Base-by-base conservation (phyloP, 2,329 filamentous ascomycete genomes). In the Ascochyta pisi region DNA sequence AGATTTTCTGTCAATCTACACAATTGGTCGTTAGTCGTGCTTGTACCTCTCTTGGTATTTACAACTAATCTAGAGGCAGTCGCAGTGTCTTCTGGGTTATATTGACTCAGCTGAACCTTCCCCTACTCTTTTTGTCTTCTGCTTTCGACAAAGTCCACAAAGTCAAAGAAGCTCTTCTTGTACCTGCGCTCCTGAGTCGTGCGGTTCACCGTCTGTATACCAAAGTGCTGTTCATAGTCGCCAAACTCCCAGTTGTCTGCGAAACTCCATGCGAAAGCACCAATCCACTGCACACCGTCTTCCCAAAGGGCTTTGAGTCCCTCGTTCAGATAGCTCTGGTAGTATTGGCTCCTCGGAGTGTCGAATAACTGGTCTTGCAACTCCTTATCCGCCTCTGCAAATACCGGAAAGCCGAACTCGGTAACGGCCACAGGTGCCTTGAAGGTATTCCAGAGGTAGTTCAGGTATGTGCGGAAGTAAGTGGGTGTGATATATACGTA, bases 361-460 rank as follows among this genome's bases (percentile, higher is more conserved):
- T 87, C 84, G 46, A 80, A 84, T 2, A 83, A 70, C 63, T 86
- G 82, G 43, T 84, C 83, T 2, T 74, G 57, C 2, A 83, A 68
- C 0, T 68, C 66, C 10, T 73, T 76, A 40, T 79, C 78, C 0
- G 73, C 73, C 62, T 85, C 83, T 8, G 64, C 78, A 44, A 79
- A 83, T 0, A 84, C 78, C 4, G 83, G 82, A 64, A 84, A 86
- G 0, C 85, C 85, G 58, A 86, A 86, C 64, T 87, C 84, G 6
- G 80, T 78, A 5, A 86, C 71, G 22, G 76, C 74, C 7, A 83
- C 74, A 0, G 82, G 81, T 0, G 71, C 67, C 29, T 73, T 78
- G 76, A 82, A 88, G 0, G 82, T 86, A 68, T 86, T 86, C 77
- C 81, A 84, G 2, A 88, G 72, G 63, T 86, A 87, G 60, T 77